phyloP scores from a whole-genome alignment of 2,329 filamentous ascomycete species.

The Cladobotryum protrusum region DNA sequence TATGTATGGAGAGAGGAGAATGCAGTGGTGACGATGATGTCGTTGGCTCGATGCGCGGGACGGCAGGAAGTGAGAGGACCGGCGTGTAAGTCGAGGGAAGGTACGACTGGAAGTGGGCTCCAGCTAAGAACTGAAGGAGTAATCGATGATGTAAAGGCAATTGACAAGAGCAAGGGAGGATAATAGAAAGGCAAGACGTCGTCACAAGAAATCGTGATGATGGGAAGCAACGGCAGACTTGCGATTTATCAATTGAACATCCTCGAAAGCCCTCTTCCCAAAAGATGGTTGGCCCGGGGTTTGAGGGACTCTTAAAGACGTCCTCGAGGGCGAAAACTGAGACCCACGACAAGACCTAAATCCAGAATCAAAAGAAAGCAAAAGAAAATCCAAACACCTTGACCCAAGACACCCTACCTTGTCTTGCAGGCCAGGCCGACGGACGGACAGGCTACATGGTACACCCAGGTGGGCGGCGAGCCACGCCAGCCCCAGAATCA shows the following conservation, averaged over 20 bases:
- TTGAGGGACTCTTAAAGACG: slow-evolving; percentile 10
- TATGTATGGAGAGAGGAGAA: too few relatives aligned
- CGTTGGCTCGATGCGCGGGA: neutral
- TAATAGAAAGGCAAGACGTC: neutral
- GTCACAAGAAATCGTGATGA: neutral
- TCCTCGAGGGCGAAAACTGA: slow-evolving; percentile 4
- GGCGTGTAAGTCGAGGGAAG: slow-evolving; percentile 10
- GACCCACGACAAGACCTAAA: slow-evolving; percentile 1
- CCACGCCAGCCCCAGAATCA: slow-evolving; percentile 2
- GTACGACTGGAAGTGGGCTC: neutral
- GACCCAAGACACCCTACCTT: too few relatives aligned
- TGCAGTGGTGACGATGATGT: too few relatives aligned
- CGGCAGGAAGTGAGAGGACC: neutral
- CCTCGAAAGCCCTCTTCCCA: neutral
- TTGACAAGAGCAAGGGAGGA: neutral
- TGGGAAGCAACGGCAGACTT: neutral
- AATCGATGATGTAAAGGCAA: neutral
- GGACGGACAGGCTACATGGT: neutral
- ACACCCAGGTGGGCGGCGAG: slow-evolving; percentile 2
- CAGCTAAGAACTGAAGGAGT: slow-evolving; percentile 2
- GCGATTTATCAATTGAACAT: slow-evolving; percentile 1
- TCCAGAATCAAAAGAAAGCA: neutral
- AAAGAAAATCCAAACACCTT: too few relatives aligned
- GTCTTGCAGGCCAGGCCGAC: too few relatives aligned
- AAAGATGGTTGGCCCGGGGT: neutral